These are phyloP conservation scores for Pythium brassicae DNA, from an alignment of 352 stramenopile species.

Conservation along the genomic window DNA sequence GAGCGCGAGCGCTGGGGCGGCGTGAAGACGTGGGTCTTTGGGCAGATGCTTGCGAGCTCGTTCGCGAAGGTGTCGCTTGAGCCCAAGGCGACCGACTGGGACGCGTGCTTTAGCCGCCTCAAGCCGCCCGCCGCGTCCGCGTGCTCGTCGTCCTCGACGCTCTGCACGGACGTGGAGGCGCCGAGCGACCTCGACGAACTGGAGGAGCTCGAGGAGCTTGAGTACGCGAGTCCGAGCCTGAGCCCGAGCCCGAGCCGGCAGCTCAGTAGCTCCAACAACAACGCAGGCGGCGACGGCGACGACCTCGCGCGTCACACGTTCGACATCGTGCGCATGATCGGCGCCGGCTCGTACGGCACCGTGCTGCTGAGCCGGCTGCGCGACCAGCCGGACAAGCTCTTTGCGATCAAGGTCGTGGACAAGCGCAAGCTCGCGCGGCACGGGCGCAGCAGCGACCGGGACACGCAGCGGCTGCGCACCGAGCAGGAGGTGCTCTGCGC, in stretches of 20 bases:
- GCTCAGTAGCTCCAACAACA: neutral
- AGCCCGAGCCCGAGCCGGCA: conserved; percentile 10
- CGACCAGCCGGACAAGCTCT: conserved; percentile 40
- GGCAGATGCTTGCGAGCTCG: conserved; percentile 53
- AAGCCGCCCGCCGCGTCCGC: conserved; percentile 31
- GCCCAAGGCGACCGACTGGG: conserved; percentile 24
- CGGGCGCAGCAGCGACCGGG: conserved; percentile 20
- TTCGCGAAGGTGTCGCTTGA: conserved; percentile 53
- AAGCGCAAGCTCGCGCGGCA: conserved; percentile 53
- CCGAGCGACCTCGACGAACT: conserved; percentile 6
- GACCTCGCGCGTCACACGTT: conserved; percentile 36
- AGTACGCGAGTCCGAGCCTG: neutral
- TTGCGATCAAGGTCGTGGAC: conserved; percentile 75
- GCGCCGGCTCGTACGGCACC: conserved; percentile 72
- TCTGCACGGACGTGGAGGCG: conserved; percentile 33
- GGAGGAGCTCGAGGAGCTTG: conserved; percentile 18
- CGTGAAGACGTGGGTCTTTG: conserved; percentile 78
- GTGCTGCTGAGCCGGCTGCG: conserved; percentile 60
- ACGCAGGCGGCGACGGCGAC: conserved; percentile 9
- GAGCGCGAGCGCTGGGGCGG: conserved; percentile 37
- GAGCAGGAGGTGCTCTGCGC: conserved; percentile 96
- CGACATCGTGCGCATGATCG: conserved; percentile 71
- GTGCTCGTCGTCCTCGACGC: conserved; percentile 45
- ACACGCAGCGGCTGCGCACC: conserved; percentile 85
- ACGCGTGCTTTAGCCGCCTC: conserved; percentile 8